Evolutionary conservation across 2,329 filamentous ascomycete species (phyloP), one percentile per base, ranked within the genome.

Genomic region (Fusarium nurragi): DNA sequence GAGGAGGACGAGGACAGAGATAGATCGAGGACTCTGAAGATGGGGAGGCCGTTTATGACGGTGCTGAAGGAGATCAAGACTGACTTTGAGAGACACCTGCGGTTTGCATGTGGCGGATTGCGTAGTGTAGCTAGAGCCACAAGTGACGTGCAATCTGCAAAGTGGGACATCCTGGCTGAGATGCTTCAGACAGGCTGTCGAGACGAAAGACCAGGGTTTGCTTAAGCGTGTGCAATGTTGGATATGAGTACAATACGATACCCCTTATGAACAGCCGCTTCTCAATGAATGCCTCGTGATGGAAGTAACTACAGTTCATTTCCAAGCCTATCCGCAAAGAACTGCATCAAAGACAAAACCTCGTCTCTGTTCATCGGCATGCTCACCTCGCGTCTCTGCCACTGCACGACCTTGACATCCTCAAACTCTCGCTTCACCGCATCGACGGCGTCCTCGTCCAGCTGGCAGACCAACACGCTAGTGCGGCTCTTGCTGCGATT

Each of bases 341-440:
- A 97, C 72, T 90, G 87, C 93, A 97, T 97, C 60, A 97, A 85
- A 1, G 94, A 93, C 71, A 94, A 74, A 84, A 96, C 94, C 82
- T 98, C 94, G 12, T 96, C 93, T 50, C 90, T 83, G 74, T 84
- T 90, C 41, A 83, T 81, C n/a, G 93, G 93, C 94, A 97, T 97
- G 2, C 84, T 85, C 76, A 97, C 92, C 7, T 89, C 91, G 4
- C 76, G 77, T 73, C 89, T 87, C 71, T 83, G 85, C 87, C 91
- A 95, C 71, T 86, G 86, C 54, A 88, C 88, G 64, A 89, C 82
- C 75, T 87, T 83, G 21, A 92, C 87, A 70, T 88, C 83, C 64
- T 83, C 79, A 76, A 94, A 95, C 52, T 86, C 84, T 38, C 81
- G 79, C 74, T 87, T 90, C 32, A 93, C 78, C 55, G 84, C 80